Conservation (phyloP, 371 early-diverging fungal species). For the Mucor plumbeus region DNA sequence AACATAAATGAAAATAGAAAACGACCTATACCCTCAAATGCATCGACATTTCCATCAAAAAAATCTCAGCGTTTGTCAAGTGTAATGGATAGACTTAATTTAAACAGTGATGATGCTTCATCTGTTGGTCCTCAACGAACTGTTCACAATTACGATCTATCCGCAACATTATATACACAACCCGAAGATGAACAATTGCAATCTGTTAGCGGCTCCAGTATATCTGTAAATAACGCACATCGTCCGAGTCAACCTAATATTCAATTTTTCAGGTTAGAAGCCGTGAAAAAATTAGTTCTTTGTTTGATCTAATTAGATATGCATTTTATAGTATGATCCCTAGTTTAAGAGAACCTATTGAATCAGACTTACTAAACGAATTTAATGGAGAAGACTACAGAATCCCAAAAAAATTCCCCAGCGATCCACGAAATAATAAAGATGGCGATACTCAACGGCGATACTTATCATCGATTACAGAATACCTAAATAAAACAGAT, state of each 20-base stretch:
- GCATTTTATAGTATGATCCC: not conserved
- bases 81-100: not conserved
- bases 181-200: not conserved
- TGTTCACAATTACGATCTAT: not conserved
- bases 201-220: no score
- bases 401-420: not conserved
- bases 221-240: no score
- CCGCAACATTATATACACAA: not conserved
- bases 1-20: not conserved
- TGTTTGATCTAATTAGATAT: not conserved
- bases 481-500: not conserved
- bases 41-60: not conserved
- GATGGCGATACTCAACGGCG: not conserved
- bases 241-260: no score
- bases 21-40: not conserved
- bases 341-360: not conserved
- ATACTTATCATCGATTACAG: constrained; percentile 1
- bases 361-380: not conserved
- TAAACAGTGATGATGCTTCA: not conserved
- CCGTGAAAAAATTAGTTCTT: not conserved
- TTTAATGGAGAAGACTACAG: not conserved
- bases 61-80: not conserved
- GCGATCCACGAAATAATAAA: constrained; percentile 1
- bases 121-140: not conserved
- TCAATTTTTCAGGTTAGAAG: no score